Base-by-base conservation (phyloP, 2,329 filamentous ascomycete genomes). In the Byssochlamys sp. region DNA sequence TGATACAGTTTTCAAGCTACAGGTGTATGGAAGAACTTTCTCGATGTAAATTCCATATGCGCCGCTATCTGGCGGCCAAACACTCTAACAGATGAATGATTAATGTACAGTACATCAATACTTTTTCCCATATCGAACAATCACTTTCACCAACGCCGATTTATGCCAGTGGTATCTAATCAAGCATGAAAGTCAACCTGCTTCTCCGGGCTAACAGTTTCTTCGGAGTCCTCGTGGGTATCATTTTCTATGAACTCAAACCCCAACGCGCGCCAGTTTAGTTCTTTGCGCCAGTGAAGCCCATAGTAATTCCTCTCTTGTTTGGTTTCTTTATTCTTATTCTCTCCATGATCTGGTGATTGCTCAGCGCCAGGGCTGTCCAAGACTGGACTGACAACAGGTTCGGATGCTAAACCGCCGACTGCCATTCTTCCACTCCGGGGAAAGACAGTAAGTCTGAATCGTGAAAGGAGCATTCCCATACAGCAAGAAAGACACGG, bases 401-500 rank as follows among this genome's bases (percentile, higher is more conserved):
- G 71, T 63, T 95, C 90, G 25, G 90, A 87, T 66, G 87, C 88
- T 75, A 96, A 79, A 50, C 90, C 91, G 54, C 92, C 92, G 11
- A 89, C 95, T 61, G 84, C 77, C 88, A 95, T 94, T 57, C 89
- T 83, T 61, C 84, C 84, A 0, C 57, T 50, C 3, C 69, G 64
- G 0, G 69, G 66, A 73, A 96, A 95, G 45, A 95, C 81, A 55
- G 91, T 88, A 55, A 88, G 86, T 51, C 89, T 86, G 80, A 99
- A 96, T 54, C 94, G 84, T 7, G 92, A 96, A 70, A 97, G 91
- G 25, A 97, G 80, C 65, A 97, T 88, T 1, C 90, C 94, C 94
- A 97, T 97, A 35, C 89, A 90, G 75, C 94, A 99, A 83, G 95
- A 95, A 59, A 95, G 83, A 70, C 94, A 99, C 4, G 94, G 94